These are phyloP conservation scores for Tetraselmis striata DNA, from an alignment of 139 green algal species.

Conservation along the genomic window DNA sequence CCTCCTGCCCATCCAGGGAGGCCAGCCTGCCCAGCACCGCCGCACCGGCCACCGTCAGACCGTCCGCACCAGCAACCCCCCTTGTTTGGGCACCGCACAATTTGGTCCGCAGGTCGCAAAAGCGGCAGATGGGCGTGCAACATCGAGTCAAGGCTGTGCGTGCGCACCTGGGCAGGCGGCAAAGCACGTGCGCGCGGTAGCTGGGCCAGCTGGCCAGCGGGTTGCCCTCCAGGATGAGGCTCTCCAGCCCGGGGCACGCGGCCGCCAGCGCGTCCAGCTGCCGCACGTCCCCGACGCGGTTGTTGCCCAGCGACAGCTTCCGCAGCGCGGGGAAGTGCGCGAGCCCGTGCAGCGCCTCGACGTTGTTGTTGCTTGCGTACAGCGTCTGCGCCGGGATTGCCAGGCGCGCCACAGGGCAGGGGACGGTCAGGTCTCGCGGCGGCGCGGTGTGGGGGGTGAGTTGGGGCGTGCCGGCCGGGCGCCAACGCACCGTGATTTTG, in stretches of 20 bases:
- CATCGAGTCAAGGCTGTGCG: too few species aligned
- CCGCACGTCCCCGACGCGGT: conserved; percentile 36
- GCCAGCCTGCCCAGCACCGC: too few species aligned
- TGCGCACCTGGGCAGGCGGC: not conserved
- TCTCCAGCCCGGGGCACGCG: conserved; percentile 30
- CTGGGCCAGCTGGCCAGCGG: conserved; percentile 44
- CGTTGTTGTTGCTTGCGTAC: conserved; percentile 51
- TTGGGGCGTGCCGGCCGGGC: too few species aligned
- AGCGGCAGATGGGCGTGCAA: too few species aligned
- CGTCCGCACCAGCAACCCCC: too few species aligned
- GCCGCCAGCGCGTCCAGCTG: conserved; percentile 17
- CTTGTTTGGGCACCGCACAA: too few species aligned
- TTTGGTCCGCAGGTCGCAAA: too few species aligned
- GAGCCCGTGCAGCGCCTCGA: conserved; percentile 40
- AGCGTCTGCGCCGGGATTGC: too few species aligned
- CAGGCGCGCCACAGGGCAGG: not conserved
- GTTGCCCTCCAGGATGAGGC: conserved; percentile 61
- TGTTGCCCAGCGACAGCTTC: conserved; percentile 49
- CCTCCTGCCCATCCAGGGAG: conserved; percentile 47
- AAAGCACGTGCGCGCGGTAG: conserved; percentile 26
- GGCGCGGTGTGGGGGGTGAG: not conserved
- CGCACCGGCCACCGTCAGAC: too few species aligned
- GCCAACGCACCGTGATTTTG: not conserved
- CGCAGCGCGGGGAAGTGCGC: conserved; percentile 47
- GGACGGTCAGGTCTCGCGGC: not conserved